Percentiles rank a stretch among this genome's conserved stretches.
phyloP scores from a whole-genome alignment of 208 protist species.

The Leishmania tropica region DNA sequence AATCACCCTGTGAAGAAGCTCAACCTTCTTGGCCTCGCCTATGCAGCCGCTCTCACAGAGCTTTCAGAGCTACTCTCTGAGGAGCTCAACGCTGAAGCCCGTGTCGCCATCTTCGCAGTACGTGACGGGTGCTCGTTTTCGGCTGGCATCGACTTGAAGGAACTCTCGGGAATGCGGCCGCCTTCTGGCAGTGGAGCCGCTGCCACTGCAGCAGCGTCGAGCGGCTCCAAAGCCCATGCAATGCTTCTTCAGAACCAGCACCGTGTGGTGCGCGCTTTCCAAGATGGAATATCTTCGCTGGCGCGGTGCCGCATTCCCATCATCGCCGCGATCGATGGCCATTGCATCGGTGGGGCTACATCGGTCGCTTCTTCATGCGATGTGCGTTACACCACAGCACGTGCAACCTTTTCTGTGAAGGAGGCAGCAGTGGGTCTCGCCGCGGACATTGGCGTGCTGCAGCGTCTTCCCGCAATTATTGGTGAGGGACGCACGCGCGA shows the following conservation, averaged over 20 bases:
- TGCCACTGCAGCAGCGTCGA: background rate
- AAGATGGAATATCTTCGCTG: conserved; percentile 55
- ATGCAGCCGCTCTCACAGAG: conserved; percentile 41
- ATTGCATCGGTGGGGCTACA: conserved; percentile 79
- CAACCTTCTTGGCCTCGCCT: conserved; percentile 60
- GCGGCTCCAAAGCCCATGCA: conserved; percentile 30
- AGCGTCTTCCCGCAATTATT: conserved; percentile 67
- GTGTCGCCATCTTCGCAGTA: conserved; percentile 55
- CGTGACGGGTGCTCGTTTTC: conserved; percentile 62
- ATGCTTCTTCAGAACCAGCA: conserved; percentile 66
- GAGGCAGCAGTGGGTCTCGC: conserved; percentile 74
- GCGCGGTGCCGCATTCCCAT: conserved; percentile 69
- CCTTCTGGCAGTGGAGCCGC: conserved; percentile 13
- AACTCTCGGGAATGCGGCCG: conserved; percentile 10
- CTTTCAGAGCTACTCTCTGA: conserved; percentile 42
- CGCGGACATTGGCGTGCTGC: conserved; percentile 74
- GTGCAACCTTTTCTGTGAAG: conserved; percentile 58
- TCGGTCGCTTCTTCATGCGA: conserved; percentile 73
- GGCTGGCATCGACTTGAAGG: conserved; percentile 58
- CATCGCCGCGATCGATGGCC: conserved; percentile 59
- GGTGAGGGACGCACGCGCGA: conserved; percentile 71
- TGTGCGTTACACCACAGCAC: conserved; percentile 57
- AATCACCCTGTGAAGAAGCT: conserved; percentile 46
- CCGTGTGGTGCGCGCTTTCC: conserved; percentile 46
- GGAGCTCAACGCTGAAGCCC: conserved; percentile 52